Evolutionary conservation across 805 yeast species (phyloP).

Genomic region (Kodamaea sagamina): DNA sequence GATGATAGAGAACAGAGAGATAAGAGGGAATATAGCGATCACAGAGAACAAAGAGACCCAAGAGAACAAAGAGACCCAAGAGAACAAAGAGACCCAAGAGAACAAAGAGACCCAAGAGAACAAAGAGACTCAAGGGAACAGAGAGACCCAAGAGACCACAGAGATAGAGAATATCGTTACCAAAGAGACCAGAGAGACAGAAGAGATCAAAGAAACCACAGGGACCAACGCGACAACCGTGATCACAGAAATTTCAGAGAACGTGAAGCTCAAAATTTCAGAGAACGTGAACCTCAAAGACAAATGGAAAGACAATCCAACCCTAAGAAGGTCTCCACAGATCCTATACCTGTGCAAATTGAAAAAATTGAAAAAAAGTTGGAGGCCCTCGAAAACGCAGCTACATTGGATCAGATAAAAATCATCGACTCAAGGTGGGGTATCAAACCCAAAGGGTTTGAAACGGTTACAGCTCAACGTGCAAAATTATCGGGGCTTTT

Average conservation of each 20-base stretch:
- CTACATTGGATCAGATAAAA: constrained; percentile 53
- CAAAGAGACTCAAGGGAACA: constrained; percentile 8
- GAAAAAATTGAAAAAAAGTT: constrained; percentile 27
- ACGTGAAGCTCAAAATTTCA: background rate
- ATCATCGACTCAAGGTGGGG: constrained; percentile 67
- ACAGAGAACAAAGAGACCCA: constrained; percentile 19
- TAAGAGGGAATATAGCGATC: constrained; percentile 19
- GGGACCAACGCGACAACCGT: background rate
- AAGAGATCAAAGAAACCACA: constrained; percentile 1
- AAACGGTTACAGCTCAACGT: constrained; percentile 68
- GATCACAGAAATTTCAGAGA: background rate
- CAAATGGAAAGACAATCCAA: constrained; percentile 15
- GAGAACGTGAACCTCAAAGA: constrained; percentile 16
- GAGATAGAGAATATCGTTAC: too few species aligned
- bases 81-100: constrained; percentile 12
- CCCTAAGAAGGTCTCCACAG: background rate
- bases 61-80: constrained; percentile 17
- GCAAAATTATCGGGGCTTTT: constrained; percentile 81
- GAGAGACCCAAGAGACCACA: background rate
- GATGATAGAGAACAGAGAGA: constrained; percentile 21
- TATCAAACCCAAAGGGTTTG: constrained; percentile 68
- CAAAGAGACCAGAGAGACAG: background rate
- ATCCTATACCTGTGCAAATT: constrained; percentile 17
- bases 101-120: constrained; percentile 12
- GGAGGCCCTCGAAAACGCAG: constrained; percentile 38